Percentiles rank a stretch among this genome's conserved stretches.
Conservation (phyloP, 176 grass and related monocot species). For the Phoenix roebelenii region DNA sequence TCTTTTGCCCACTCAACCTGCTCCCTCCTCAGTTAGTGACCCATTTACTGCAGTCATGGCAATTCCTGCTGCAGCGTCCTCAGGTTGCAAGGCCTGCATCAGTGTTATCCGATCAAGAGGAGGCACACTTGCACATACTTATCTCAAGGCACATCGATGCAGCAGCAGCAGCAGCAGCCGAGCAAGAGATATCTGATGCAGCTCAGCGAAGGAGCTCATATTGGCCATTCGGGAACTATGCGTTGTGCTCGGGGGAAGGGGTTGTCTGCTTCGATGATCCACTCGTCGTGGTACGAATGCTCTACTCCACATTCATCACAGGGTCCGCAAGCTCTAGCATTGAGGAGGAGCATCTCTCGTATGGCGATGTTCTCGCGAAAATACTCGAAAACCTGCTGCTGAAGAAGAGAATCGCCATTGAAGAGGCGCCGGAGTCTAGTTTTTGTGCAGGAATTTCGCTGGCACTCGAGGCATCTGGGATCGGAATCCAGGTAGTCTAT, state of each 20-base stretch:
- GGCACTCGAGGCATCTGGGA: constrained; percentile 56
- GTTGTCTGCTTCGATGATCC: constrained; percentile 54
- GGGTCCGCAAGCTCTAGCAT: constrained; percentile 6
- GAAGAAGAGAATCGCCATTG: constrained; percentile 14
- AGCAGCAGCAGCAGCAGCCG: constrained; percentile 36
- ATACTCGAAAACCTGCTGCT: constrained; percentile 45
- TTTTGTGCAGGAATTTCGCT: constrained; percentile 57
- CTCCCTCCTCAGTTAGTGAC: constrained; percentile 22
- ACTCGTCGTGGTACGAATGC: constrained; percentile 41
- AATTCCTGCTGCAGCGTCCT: constrained; percentile 6
- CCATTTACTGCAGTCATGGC: constrained; percentile 41
- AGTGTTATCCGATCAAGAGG: constrained; percentile 21
- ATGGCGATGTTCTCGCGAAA: constrained; percentile 37
- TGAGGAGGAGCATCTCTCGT: constrained; percentile 46
- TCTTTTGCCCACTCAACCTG: constrained; percentile 56
- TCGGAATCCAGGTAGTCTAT: constrained; percentile 35
- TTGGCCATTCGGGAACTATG: constrained; percentile 59
- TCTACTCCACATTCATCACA: constrained; percentile 54
- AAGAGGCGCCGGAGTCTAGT: neutral
- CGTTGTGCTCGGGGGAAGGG: constrained; percentile 64
- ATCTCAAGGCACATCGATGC: constrained; percentile 30
- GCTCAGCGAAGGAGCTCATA: constrained; percentile 24
- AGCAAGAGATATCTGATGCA: constrained; percentile 12
- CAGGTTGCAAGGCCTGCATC: neutral
- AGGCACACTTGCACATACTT: constrained; percentile 30